Evolutionary conservation across 257 asterid species (phyloP).

Genomic region (Solanum gracilifrons): DNA sequence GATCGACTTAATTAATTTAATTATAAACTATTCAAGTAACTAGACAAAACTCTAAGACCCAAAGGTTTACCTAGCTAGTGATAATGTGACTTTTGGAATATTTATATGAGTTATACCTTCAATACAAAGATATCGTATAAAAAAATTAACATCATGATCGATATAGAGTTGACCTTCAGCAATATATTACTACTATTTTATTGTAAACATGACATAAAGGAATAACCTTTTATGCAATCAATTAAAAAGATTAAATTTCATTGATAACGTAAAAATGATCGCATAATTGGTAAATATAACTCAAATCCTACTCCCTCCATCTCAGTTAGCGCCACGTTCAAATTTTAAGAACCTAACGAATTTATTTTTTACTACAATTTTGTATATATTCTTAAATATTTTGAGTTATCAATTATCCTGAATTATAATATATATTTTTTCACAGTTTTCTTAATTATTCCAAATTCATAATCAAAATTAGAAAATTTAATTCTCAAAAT

Average conservation of each 20-base stretch:
- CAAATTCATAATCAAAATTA: neutral
- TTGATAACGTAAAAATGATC: neutral
- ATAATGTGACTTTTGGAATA: neutral
- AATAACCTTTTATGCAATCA: neutral
- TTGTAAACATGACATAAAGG: neutral
- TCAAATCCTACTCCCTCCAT: neutral
- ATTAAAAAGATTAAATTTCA: neutral
- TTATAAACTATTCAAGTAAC: neutral
- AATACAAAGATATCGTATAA: neutral
- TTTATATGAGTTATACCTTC: neutral
- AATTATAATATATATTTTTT: no score
- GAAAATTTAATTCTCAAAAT: neutral
- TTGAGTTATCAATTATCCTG: neutral
- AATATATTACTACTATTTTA: neutral
- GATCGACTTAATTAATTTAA: neutral
- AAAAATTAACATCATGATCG: neutral
- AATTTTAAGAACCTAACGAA: neutral
- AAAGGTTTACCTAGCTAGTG: neutral
- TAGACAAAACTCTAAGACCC: neutral
- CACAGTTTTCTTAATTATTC: neutral
- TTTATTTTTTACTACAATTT: neutral
- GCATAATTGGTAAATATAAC: neutral
- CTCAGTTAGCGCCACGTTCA: neutral
- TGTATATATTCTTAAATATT: neutral
- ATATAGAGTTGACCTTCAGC: neutral